Conservation (phyloP, 2,329 filamentous ascomycete genomes). For the Sordariomycetes sp. region DNA sequence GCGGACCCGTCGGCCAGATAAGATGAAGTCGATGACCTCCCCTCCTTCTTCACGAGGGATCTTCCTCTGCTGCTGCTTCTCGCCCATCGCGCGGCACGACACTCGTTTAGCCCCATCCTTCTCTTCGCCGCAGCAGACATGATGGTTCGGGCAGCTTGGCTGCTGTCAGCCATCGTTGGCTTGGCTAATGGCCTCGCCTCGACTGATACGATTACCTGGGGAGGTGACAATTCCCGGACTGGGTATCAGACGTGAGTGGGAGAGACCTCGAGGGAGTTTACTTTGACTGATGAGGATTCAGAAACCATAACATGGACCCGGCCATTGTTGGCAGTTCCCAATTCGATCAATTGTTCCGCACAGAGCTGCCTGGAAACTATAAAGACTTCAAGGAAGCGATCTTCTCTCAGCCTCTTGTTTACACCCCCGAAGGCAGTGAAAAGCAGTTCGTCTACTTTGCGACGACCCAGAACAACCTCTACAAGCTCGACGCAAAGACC, state of each 20-base stretch:
- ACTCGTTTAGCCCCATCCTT: background rate
- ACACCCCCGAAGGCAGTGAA: constrained; percentile 35
- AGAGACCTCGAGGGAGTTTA: too few relatives aligned
- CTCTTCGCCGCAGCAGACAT: background rate
- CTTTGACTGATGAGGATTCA: too few relatives aligned
- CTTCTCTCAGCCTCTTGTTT: constrained; percentile 38
- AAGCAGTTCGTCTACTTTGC: constrained; percentile 46
- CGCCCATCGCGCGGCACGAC: background rate
- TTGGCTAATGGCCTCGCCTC: constrained; percentile 24
- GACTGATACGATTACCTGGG: constrained; percentile 52
- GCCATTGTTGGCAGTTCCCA: constrained; percentile 43
- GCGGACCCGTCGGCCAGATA: too few relatives aligned
- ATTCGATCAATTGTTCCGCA: constrained; percentile 47
- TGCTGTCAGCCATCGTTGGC: constrained; percentile 20
- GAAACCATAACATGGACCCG: constrained; percentile 56
- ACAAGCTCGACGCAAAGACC: constrained; percentile 45
- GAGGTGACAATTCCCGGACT: constrained; percentile 43
- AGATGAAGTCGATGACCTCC: background rate
- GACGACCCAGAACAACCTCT: constrained; percentile 49
- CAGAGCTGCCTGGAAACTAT: constrained; percentile 41
- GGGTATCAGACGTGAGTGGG: constrained; percentile 44
- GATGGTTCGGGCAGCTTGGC: background rate
- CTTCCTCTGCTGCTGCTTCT: background rate
- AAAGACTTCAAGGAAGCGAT: constrained; percentile 39
- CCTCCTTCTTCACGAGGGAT: background rate